Conservation (phyloP, 495 filamentous ascomycete species). For the Filosporella fistucella region DNA sequence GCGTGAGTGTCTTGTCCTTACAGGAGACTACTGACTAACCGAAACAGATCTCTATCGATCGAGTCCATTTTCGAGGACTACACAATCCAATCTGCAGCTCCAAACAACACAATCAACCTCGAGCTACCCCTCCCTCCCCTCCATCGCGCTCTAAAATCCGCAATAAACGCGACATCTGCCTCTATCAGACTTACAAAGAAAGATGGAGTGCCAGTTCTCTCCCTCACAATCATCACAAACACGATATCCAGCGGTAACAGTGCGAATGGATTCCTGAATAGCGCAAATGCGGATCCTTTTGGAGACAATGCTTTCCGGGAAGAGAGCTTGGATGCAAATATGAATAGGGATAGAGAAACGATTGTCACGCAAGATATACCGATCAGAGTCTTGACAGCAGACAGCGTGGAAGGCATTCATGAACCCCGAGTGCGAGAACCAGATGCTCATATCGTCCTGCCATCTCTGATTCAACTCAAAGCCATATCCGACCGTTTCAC, state of each 20-base stretch:
- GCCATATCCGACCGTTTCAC: conserved; percentile 92
- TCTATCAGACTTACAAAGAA: conserved; percentile 90
- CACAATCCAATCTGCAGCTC: conserved; percentile 75
- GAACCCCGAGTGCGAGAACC: conserved; percentile 88
- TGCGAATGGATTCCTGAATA: conserved; percentile 22
- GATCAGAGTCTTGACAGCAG: conserved; percentile 78
- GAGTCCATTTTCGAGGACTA: conserved; percentile 89
- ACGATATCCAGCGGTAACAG: conserved; percentile 29
- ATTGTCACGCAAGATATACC: conserved; percentile 94
- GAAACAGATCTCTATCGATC: conserved; percentile 51
- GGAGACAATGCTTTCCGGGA: conserved; percentile 35
- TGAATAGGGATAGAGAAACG: conserved; percentile 66
- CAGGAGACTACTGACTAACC: neutral
- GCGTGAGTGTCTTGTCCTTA: conserved; percentile 55
- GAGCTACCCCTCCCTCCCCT: conserved; percentile 81
- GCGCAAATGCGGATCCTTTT: conserved; percentile 33
- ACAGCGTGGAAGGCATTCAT: conserved; percentile 76
- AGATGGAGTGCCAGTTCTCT: conserved; percentile 76
- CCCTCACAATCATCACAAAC: conserved; percentile 75
- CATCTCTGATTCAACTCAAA: conserved; percentile 77
- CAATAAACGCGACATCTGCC: conserved; percentile 67
- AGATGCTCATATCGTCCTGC: conserved; percentile 89
- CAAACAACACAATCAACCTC: conserved; percentile 85
- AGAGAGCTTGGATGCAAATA: conserved; percentile 43
- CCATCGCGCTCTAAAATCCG: conserved; percentile 81